Percentiles rank a stretch among this genome's conserved stretches.
phyloP scores from a whole-genome alignment of 129 eudicot species.

The Chrysanthemum lavandulifolium region DNA sequence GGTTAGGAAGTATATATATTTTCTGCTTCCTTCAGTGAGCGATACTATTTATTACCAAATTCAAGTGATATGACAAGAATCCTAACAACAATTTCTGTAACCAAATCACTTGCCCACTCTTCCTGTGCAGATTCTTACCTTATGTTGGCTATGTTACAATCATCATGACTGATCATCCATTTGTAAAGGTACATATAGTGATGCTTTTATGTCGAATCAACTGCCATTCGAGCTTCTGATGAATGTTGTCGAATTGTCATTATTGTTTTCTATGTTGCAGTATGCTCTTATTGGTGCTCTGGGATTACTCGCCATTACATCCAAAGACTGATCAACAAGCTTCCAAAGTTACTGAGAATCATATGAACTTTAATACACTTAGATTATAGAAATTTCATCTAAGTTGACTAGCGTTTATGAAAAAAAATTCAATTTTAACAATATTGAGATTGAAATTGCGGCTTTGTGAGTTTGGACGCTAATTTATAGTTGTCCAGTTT shows the following conservation, averaged over 20 bases:
- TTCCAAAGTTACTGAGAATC: slow-evolving; percentile 2
- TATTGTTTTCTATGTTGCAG: slow-evolving; percentile 43
- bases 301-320: slow-evolving; percentile 66
- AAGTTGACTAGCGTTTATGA: slow-evolving; percentile 5
- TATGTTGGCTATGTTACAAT: slow-evolving; percentile 83
- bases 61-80: not conserved
- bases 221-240: slow-evolving; percentile 8
- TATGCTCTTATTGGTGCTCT: slow-evolving; percentile 66
- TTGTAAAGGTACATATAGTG: slow-evolving; percentile 53
- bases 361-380: not conserved
- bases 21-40: not conserved
- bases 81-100: not conserved
- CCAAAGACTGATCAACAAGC: slow-evolving; percentile 45
- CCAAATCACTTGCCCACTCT: not conserved
- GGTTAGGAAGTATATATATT: not conserved
- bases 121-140: slow-evolving; percentile 76
- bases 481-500: too few relatives aligned
- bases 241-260: not conserved
- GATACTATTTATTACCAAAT: slow-evolving; percentile 1
- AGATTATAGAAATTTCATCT: slow-evolving; percentile 2
- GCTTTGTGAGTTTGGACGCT: slow-evolving; percentile 11
- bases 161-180: slow-evolving; percentile 74
- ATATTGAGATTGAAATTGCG: slow-evolving; percentile 7
- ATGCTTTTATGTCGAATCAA: not conserved
- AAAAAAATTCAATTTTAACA: slow-evolving; percentile 8